phyloP scores from a whole-genome alignment of 257 asterid species.

The Solanum raphanifolium region DNA sequence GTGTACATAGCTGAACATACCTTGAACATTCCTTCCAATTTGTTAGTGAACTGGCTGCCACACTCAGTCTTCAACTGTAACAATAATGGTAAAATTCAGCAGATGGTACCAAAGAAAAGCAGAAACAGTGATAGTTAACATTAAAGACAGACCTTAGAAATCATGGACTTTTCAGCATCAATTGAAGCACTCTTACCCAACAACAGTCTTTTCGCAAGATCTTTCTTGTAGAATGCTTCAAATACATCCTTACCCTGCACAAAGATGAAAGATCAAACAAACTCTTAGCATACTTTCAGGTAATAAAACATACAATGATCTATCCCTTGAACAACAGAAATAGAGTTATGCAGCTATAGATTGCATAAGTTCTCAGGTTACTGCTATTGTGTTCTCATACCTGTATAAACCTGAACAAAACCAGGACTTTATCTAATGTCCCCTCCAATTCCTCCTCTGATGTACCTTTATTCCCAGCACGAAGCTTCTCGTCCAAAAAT shows the following conservation, averaged over 20 bases:
- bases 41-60: constrained; percentile 96
- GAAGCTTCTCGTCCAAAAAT: constrained; percentile 95
- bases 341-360: not conserved
- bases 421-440: constrained; percentile 91
- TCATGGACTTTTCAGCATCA: constrained; percentile 93
- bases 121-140: not conserved
- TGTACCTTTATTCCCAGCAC: constrained; percentile 97
- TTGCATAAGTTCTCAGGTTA: not conserved
- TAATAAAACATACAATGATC: not conserved
- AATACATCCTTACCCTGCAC: constrained; percentile 41
- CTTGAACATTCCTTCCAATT: constrained; percentile 99
- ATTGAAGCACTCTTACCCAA: constrained; percentile 93
- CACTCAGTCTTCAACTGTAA: constrained; percentile 96
- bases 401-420: constrained; percentile 93
- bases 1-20: constrained; percentile 18
- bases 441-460: constrained; percentile 99
- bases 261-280: not conserved
- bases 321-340: not conserved
- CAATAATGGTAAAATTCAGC: constrained; percentile 6
- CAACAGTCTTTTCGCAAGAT: constrained; percentile 81
- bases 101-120: constrained; percentile 2
- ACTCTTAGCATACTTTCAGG: not conserved
- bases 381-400: constrained; percentile 18
- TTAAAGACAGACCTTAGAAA: constrained; percentile 18
- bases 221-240: constrained; percentile 48